phyloP scores from a whole-genome alignment of 768 basidiomycete genomes.

The Suillus paluster region DNA sequence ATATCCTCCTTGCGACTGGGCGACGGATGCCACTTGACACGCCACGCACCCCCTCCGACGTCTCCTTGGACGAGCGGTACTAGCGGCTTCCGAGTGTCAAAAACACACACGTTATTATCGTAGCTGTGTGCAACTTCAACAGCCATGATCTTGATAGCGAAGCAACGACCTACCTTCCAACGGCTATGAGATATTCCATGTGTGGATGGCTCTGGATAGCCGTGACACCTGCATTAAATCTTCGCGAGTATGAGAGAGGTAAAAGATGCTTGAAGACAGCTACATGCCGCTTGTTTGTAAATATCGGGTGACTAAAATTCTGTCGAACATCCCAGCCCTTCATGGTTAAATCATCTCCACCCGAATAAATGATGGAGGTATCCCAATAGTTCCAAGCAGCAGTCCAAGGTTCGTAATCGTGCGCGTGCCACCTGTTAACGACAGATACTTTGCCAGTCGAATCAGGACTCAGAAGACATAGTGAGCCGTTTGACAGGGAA shows the following conservation, averaged over 20 bases:
- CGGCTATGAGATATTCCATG: conserved; percentile 80
- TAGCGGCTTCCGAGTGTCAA: conserved; percentile 75
- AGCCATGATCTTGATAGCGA: neutral
- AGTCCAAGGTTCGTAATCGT: conserved; percentile 95
- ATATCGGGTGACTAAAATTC: conserved; percentile 59
- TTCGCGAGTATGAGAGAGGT: conserved; percentile 32
- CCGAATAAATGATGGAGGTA: conserved; percentile 79
- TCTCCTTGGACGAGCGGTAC: conserved; percentile 60
- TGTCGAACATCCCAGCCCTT: conserved; percentile 91
- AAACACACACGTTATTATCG: conserved; percentile 77
- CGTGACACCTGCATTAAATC: conserved; percentile 93
- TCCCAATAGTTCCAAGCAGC: conserved; percentile 92
- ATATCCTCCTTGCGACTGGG: conserved; percentile 68
- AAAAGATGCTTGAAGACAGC: neutral
- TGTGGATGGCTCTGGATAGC: conserved; percentile 85
- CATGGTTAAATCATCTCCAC: conserved; percentile 90
- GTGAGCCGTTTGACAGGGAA: conserved; percentile 80
- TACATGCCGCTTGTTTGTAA: conserved; percentile 72
- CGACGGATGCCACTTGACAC: conserved; percentile 94
- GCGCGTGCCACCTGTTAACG: conserved; percentile 76
- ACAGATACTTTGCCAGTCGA: conserved; percentile 50
- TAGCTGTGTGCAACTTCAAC: conserved; percentile 58
- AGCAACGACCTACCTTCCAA: conserved; percentile 71
- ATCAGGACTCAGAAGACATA: conserved; percentile 63
- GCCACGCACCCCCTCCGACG: conserved; percentile 93